Percentiles rank a stretch among this genome's conserved stretches.
phyloP scores from a whole-genome alignment of 1,284 basidiomycete species.

The Ustilago vetiveriae region DNA sequence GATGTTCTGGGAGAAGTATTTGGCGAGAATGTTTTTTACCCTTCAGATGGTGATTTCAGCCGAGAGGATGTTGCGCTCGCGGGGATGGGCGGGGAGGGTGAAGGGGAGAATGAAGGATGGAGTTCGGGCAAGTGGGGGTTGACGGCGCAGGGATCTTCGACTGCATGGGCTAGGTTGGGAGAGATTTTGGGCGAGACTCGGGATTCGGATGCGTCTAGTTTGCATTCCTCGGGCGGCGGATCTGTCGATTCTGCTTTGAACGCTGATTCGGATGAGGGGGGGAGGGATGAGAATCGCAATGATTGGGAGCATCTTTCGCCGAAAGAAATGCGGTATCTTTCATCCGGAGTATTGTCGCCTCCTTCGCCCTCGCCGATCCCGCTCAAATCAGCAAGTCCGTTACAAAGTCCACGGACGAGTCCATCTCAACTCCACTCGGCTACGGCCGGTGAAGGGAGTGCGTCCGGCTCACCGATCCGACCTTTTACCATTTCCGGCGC shows the following conservation, averaged over 20 bases:
- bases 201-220: constrained; percentile 16
- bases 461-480: constrained; percentile 30
- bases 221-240: too few relatives aligned
- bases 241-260: too few relatives aligned
- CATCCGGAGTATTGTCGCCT: constrained; percentile 34
- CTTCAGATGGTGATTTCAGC: too few relatives aligned
- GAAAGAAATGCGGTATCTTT: constrained; percentile 61
- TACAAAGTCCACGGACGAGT: constrained; percentile 15
- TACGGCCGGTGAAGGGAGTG: constrained; percentile 25
- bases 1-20: constrained; percentile 71
- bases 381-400: too few relatives aligned
- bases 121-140: constrained; percentile 56
- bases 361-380: constrained; percentile 40
- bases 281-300: constrained; percentile 53
- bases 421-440: constrained; percentile 8
- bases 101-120: constrained; percentile 44
- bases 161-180: constrained; percentile 60
- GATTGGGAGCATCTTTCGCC: constrained; percentile 65
- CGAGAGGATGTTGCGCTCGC: too few relatives aligned
- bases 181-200: constrained; percentile 57
- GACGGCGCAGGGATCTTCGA: constrained; percentile 51
- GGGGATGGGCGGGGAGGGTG: too few relatives aligned
- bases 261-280: constrained; percentile 8
- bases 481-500: constrained; percentile 31
- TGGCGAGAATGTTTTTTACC: constrained; percentile 49